These are phyloP conservation scores for Tricholoma sp. DNA, from an alignment of 768 basidiomycete species.

Conservation along the genomic window DNA sequence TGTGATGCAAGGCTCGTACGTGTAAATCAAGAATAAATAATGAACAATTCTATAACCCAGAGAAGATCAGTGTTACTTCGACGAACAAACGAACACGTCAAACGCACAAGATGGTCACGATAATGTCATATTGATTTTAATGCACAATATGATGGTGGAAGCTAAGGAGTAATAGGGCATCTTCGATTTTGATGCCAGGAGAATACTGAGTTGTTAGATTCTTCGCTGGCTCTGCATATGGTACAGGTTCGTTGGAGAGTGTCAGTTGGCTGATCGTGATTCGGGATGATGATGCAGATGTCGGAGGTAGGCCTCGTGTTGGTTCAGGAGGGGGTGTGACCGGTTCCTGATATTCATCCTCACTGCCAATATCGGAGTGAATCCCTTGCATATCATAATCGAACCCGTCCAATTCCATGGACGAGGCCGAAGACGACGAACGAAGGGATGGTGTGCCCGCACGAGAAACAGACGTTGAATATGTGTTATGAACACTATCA, in stretches of 20 bases:
- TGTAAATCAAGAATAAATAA: slow-evolving; percentile 2
- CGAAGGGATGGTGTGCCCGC: slow-evolving; percentile 45
- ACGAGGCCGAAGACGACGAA: slow-evolving; percentile 47
- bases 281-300: slow-evolving; percentile 25
- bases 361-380: slow-evolving; percentile 55
- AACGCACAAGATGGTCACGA: slow-evolving; percentile 7
- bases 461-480: slow-evolving; percentile 45
- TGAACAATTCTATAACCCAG: background rate
- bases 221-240: slow-evolving; percentile 48
- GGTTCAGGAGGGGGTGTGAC: slow-evolving; percentile 66
- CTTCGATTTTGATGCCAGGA: slow-evolving; percentile 60
- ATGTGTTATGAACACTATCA: slow-evolving; percentile 30
- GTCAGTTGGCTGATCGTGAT: slow-evolving; percentile 26
- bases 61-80: background rate
- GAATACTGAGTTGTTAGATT: slow-evolving; percentile 35
- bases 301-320: slow-evolving; percentile 27
- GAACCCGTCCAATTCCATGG: slow-evolving; percentile 47
- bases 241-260: slow-evolving; percentile 33
- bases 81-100: background rate
- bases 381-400: slow-evolving; percentile 37
- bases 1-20: background rate
- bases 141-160: slow-evolving; percentile 67
- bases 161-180: slow-evolving; percentile 67
- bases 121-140: slow-evolving; percentile 21
- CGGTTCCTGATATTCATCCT: slow-evolving; percentile 71